Evolutionary conservation across 108 stramenopile genomes (phyloP).

Genomic region (Skeletonema costatum): DNA sequence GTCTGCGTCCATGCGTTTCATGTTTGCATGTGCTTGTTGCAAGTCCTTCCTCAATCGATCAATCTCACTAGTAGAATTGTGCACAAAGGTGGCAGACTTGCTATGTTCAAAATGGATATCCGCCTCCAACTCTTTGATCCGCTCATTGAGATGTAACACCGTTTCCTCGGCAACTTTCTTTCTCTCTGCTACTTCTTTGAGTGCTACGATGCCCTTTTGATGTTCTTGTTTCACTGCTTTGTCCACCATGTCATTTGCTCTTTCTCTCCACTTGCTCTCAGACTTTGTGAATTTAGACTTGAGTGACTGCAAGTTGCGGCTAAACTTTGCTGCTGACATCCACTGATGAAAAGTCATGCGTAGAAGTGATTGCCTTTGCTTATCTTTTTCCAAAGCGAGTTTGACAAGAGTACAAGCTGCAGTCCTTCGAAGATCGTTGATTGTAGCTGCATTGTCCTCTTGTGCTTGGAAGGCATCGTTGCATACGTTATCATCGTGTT

Average conservation of each 20-base stretch:
- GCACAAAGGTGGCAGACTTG: neutral
- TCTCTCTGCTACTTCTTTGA: neutral
- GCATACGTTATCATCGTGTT: neutral
- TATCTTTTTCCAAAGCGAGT: neutral
- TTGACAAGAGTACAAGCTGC: conserved; percentile 5
- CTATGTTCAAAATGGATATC: conserved; percentile 9
- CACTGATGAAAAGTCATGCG: conserved; percentile 30
- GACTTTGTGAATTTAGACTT: conserved; percentile 11
- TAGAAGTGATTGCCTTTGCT: neutral
- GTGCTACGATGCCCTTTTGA: neutral
- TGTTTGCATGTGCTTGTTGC: neutral
- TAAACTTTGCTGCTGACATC: conserved; percentile 8
- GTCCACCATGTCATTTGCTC: conserved; percentile 25
- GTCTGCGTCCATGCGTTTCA: conserved; percentile 1
- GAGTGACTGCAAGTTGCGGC: neutral
- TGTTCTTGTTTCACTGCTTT: conserved; percentile 4
- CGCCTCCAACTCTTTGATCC: conserved; percentile 8
- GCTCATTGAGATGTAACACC: neutral
- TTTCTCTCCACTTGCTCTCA: conserved; percentile 12
- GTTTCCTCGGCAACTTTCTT: neutral
- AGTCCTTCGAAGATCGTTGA: neutral
- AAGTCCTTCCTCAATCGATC: conserved; percentile 4
- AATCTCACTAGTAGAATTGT: neutral
- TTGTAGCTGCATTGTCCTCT: neutral
- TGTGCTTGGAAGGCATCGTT: neutral